phyloP scores from a whole-genome alignment of 768 basidiomycete genomes.

The Collybia mongolica region DNA sequence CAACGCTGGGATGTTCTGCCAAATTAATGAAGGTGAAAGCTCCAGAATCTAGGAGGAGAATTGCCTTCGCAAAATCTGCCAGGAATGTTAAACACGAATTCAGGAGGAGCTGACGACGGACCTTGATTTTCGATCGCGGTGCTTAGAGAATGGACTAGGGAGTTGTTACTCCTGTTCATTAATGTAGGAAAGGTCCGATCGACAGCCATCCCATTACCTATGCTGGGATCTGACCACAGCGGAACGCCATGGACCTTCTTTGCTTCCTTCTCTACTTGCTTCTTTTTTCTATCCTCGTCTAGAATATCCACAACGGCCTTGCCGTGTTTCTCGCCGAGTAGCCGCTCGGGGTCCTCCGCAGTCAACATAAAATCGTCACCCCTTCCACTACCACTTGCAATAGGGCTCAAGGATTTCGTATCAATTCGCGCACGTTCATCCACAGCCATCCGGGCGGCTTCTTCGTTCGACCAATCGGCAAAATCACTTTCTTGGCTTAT shows the following conservation, averaged over 20 bases:
- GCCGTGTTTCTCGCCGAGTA: constrained; percentile 40
- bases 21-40: constrained; percentile 32
- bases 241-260: constrained; percentile 26
- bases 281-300: constrained; percentile 33
- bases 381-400: constrained; percentile 7
- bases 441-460: constrained; percentile 37
- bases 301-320: constrained; percentile 46
- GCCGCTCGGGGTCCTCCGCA: constrained; percentile 30
- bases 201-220: constrained; percentile 12
- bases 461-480: constrained; percentile 35
- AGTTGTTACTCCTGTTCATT: constrained; percentile 14
- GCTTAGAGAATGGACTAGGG: constrained; percentile 29
- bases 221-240: constrained; percentile 24
- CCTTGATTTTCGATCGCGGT: constrained; percentile 26
- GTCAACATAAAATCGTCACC: constrained; percentile 24
- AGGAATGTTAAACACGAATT: constrained; percentile 2
- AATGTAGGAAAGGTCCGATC: constrained; percentile 10
- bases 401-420: constrained; percentile 17
- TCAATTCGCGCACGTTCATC: constrained; percentile 17
- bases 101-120: constrained; percentile 20
- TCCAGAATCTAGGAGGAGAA: constrained; percentile 40
- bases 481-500: constrained; percentile 23
- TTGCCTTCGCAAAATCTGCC: constrained; percentile 39
- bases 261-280: constrained; percentile 19
- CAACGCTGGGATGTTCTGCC: constrained; percentile 23